Percentiles rank a stretch among this genome's conserved stretches.
phyloP scores from a whole-genome alignment of 192 early-diverging fungal species.

The Backusella mclennaniae region DNA sequence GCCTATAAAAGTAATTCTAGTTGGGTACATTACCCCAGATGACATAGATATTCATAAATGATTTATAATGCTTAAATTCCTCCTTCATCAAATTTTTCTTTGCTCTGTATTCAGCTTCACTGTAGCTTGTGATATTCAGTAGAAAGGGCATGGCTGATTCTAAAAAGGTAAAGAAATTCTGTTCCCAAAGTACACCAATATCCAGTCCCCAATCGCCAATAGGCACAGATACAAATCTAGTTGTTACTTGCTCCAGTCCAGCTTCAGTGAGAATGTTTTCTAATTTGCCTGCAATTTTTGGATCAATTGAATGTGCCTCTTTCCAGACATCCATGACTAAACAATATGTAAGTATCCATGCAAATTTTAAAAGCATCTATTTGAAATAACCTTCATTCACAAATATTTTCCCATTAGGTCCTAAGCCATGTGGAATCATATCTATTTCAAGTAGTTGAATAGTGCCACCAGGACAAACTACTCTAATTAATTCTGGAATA shows the following conservation, averaged over 20 bases:
- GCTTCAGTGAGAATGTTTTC: not conserved
- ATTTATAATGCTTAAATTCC: not conserved
- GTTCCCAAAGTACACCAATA: conserved; percentile 17
- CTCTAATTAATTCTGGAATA: conserved; percentile 10
- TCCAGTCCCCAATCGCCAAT: conserved; percentile 24
- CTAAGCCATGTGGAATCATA: conserved; percentile 8
- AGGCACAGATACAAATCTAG: conserved; percentile 16
- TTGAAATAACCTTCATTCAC: not conserved
- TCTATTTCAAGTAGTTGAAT: conserved; percentile 21
- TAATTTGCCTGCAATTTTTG: conserved; percentile 14
- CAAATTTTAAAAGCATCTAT: not conserved
- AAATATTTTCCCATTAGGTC: conserved; percentile 1
- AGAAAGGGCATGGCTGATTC: conserved; percentile 1
- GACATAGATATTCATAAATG: conserved; percentile 11
- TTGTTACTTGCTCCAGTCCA: not conserved
- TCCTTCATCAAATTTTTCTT: not conserved
- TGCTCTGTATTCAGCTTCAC: not conserved
- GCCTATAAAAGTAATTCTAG: not conserved
- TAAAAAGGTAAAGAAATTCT: conserved; percentile 10
- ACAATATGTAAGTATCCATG: not conserved
- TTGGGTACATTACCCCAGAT: conserved; percentile 2
- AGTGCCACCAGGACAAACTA: conserved; percentile 19
- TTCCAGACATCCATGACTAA: not conserved
- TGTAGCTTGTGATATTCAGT: not conserved
- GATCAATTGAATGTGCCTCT: not conserved